phyloP scores from a whole-genome alignment of 192 early-diverging fungal species.

The Rhizophagus clarus region DNA sequence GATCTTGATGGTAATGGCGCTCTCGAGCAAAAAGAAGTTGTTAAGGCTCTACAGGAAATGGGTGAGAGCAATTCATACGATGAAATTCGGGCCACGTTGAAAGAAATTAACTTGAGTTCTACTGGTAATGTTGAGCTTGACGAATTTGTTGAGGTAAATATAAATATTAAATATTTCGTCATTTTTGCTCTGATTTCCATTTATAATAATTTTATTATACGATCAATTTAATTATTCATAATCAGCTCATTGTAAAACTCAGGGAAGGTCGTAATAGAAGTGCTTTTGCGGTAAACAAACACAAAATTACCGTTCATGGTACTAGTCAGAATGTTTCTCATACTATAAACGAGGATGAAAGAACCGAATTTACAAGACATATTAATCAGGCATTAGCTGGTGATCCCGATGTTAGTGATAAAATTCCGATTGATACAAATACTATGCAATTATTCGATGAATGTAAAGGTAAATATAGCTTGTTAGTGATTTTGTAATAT shows the following conservation, averaged over 20 bases:
- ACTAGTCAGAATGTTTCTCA: constrained; percentile 87
- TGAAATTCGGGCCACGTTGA: constrained; percentile 69
- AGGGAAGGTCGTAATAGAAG: constrained; percentile 51
- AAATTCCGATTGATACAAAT: constrained; percentile 88
- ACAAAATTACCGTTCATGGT: constrained; percentile 88
- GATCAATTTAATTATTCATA: constrained; percentile 1
- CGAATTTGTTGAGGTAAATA: constrained; percentile 77
- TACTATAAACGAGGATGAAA: constrained; percentile 98
- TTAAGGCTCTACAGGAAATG: constrained; percentile 62
- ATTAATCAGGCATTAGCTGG: constrained; percentile 85
- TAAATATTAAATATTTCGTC: not conserved
- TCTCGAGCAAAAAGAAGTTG: constrained; percentile 68
- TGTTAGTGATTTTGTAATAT: constrained; percentile 11
- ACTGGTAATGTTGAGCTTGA: constrained; percentile 75
- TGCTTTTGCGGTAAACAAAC: constrained; percentile 60
- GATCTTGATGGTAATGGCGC: constrained; percentile 71
- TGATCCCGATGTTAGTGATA: constrained; percentile 81
- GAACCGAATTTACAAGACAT: constrained; percentile 93
- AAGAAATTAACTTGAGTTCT: constrained; percentile 67
- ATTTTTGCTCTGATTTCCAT: not conserved
- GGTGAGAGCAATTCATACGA: constrained; percentile 73
- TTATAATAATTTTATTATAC: not conserved
- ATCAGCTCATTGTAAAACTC: constrained; percentile 54
- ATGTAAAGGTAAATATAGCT: constrained; percentile 69
- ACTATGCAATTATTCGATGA: constrained; percentile 98